Conservation (phyloP, 2,329 filamentous ascomycete species). For the Sporothrix sp. region DNA sequence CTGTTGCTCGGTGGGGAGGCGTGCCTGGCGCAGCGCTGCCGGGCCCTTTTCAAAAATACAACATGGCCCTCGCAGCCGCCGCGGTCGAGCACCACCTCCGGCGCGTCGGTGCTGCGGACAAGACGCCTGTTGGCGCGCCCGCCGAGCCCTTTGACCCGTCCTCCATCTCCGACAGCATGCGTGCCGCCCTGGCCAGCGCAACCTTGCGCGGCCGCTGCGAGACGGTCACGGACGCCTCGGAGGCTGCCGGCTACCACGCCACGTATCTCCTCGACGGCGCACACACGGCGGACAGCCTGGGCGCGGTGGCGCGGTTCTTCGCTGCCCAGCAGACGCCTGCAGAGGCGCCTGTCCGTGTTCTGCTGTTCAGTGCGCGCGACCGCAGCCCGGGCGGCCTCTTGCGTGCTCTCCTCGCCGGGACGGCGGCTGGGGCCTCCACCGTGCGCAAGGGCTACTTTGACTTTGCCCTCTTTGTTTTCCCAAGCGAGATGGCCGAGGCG, state of each 20-base stretch:
- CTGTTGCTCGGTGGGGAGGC: slow-evolving; percentile 37
- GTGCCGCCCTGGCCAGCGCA: slow-evolving; percentile 63
- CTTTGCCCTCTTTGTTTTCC: slow-evolving; percentile 16
- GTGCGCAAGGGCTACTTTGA: slow-evolving; percentile 21
- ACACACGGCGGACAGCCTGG: slow-evolving; percentile 84
- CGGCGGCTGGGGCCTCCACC: slow-evolving; percentile 23
- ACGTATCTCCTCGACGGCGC: slow-evolving; percentile 86
- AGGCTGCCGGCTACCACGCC: slow-evolving; percentile 51
- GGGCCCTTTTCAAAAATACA: slow-evolving; percentile 46
- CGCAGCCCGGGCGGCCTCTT: slow-evolving; percentile 47
- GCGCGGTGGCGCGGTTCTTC: slow-evolving; percentile 76
- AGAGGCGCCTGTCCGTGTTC: slow-evolving; percentile 26
- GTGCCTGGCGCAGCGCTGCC: slow-evolving; percentile 35
- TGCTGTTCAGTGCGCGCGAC: slow-evolving; percentile 86
- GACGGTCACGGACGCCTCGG: slow-evolving; percentile 36
- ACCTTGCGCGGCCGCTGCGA: slow-evolving; percentile 74
- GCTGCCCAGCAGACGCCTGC: slow-evolving; percentile 14
- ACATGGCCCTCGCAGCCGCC: slow-evolving; percentile 36
- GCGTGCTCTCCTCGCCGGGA: slow-evolving; percentile 33
- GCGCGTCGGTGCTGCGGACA: background rate
- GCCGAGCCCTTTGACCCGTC: slow-evolving; percentile 40
- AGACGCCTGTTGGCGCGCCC: slow-evolving; percentile 18
- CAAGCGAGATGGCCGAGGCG: background rate
- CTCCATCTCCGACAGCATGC: background rate
- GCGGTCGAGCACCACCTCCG: slow-evolving; percentile 22